phyloP scores from a whole-genome alignment of 106 monocot genomes.

The Acorus gramineus region DNA sequence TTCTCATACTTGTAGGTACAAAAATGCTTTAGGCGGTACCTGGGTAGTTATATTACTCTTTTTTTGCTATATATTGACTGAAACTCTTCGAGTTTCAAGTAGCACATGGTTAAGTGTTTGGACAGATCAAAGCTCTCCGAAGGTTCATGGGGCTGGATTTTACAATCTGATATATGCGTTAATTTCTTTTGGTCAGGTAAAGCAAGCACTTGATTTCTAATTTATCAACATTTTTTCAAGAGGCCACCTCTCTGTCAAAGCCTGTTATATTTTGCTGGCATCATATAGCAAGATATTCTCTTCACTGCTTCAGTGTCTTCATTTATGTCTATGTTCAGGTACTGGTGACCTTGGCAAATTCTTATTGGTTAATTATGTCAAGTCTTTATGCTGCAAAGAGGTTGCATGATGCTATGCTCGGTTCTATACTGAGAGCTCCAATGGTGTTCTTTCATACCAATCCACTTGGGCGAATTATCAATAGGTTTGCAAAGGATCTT shows the following conservation, averaged over 20 bases:
- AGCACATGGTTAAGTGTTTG: conserved; percentile 94
- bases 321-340: conserved; percentile 39
- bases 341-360: conserved; percentile 60
- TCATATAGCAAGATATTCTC: too few species aligned
- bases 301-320: not conserved
- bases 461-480: conserved; percentile 92
- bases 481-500: conserved; percentile 93
- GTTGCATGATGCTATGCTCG: conserved; percentile 87
- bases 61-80: conserved; percentile 61
- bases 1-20: conserved; percentile 49
- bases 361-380: conserved; percentile 86
- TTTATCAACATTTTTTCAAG: not conserved
- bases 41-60: conserved; percentile 84
- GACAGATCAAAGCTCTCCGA: conserved; percentile 71
- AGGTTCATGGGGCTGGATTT: conserved; percentile 63
- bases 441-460: conserved; percentile 99
- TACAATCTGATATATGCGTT: conserved; percentile 81
- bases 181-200: conserved; percentile 83
- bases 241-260: too few species aligned
- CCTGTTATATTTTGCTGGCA: too few species aligned
- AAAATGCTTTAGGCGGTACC: conserved; percentile 81
- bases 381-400: conserved; percentile 90
- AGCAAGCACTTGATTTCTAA: not conserved
- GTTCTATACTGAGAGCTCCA: conserved; percentile 84
- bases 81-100: conserved; percentile 81